Evolutionary conservation across 805 yeast genomes (phyloP).

Genomic region (Ascoidea tarda): DNA sequence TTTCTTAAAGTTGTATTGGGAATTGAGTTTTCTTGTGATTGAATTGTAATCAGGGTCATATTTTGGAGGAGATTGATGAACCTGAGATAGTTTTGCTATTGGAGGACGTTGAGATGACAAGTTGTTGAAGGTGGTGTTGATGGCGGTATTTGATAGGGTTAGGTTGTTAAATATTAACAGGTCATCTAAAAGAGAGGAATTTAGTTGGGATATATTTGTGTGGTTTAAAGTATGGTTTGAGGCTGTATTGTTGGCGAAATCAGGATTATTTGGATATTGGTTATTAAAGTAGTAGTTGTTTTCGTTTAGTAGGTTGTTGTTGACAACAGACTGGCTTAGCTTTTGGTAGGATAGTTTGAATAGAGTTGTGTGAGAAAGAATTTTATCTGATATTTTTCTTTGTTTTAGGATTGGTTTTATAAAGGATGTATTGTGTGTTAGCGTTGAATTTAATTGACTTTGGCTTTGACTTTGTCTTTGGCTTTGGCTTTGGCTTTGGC

Average conservation of each 20-base stretch:
- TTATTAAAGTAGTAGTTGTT: background rate
- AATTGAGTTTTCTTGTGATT: conserved; percentile 15
- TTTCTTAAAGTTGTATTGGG: conserved; percentile 12
- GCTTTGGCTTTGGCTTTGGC: conserved; percentile 12
- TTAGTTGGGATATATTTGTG: background rate
- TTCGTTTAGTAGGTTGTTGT: background rate
- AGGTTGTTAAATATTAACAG: background rate
- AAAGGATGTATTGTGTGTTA: background rate
- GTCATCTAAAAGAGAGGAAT: background rate
- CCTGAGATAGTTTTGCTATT: too few relatives aligned
- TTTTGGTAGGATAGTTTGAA: conserved; percentile 6
- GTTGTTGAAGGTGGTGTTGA: background rate
- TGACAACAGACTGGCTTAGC: background rate
- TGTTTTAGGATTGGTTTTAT: conserved; percentile 31
- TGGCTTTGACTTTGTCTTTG: conserved; percentile 12
- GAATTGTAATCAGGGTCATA: conserved; percentile 15
- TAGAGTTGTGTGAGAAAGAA: conserved; percentile 28
- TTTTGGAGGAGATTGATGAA: conserved; percentile 13
- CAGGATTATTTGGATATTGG: background rate
- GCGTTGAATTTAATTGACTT: background rate
- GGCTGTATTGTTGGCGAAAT: background rate
- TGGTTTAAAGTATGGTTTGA: background rate
- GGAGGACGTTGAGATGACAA: too few relatives aligned
- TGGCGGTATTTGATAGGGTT: background rate
- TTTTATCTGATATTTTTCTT: conserved; percentile 29